phyloP scores from a whole-genome alignment of 2,329 filamentous ascomycete species.

The Albifimbria verrucaria region DNA sequence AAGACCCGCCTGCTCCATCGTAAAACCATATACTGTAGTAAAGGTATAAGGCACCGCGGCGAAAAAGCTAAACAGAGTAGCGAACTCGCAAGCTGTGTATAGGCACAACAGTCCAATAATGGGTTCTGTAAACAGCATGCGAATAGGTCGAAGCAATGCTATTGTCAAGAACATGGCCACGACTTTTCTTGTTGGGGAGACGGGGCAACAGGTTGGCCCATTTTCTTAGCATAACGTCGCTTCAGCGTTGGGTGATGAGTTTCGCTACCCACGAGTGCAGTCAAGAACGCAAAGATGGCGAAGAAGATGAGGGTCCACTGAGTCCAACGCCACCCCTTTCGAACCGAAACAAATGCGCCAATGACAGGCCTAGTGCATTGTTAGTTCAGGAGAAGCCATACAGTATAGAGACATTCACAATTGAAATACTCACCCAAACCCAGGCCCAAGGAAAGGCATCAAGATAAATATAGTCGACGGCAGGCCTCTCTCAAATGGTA shows the following conservation, averaged over 20 bases:
- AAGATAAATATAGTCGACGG: constrained; percentile 7
- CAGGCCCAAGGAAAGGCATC: constrained; percentile 12
- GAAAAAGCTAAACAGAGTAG: constrained; percentile 51
- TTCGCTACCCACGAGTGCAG: constrained; percentile 4
- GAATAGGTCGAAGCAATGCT: constrained; percentile 47
- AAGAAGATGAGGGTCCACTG: constrained; percentile 17
- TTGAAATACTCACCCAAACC: constrained; percentile 8
- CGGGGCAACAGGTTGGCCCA: background rate
- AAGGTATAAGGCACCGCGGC: constrained; percentile 49
- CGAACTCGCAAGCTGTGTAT: constrained; percentile 49
- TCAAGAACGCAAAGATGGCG: constrained; percentile 5
- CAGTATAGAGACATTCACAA: too few relatives aligned
- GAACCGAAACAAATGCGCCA: constrained; percentile 9
- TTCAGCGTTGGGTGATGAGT: constrained; percentile 11
- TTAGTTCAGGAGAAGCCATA: too few relatives aligned
- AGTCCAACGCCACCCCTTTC: constrained; percentile 16
- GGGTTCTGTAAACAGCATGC: constrained; percentile 60
- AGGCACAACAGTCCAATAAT: constrained; percentile 55
- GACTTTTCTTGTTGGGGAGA: too few relatives aligned
- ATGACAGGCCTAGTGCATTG: constrained; percentile 8
- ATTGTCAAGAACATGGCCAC: constrained; percentile 11
- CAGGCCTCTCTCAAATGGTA: constrained; percentile 4
- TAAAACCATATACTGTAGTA: constrained; percentile 40
- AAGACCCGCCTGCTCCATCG: constrained; percentile 36
- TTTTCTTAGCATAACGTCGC: constrained; percentile 5